Evolutionary conservation across 345 rosid species (phyloP), one percentile per base, ranked within the genome.

Genomic region (Citrus unshiu): DNA sequence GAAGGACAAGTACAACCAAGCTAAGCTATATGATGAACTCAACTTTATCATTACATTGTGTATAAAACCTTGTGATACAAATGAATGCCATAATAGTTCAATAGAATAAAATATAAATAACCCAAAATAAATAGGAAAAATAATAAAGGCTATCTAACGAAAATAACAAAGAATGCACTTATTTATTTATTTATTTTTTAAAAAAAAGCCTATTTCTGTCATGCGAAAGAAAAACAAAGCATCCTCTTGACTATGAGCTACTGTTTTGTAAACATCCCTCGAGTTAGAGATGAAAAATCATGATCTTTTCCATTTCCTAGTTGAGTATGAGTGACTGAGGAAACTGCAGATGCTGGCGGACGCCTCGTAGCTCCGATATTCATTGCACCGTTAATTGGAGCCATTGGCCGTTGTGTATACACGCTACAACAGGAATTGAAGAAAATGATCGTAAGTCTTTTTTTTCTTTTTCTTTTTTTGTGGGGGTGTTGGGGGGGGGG

Each of bases 241-340:
- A 13, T 67, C 29, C 4, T 21, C 21, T 2, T 9, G 10, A 21
- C 30, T 8, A 27, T 32, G 0, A 29, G 25, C 75, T 81, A 89
- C 56, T 62, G 82, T 49, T 76, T 89, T 13, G 74, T 69, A 79
- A 81, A 84, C 88, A 86, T 84, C 74, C 89, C 89, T 78, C 80
- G 88, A 2, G 88, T 80, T 74, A 89, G 81, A 2, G 82, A 83
- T 22, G 91, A 87, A 75, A 89, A 86, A 73, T 88, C 90, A 30
- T 84, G 81, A 37, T 87, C 85, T 69, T 75, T 86, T 62, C 87
- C 85, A 69, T 75, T 86, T 66, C 87, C 86, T 0, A 84, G 82
- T 19, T 82, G 89, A 43, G 86, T 40, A 1, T 80, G 85, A 49
- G 83, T 74, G 19, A 68, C 32, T 14, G 83, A 72, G 14, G 85